A percentile compares a stretch with the other conserved stretches of the same genome.
Evolutionary conservation across 305 asterid species (phyloP).

Genomic region (Rubia balearica): DNA sequence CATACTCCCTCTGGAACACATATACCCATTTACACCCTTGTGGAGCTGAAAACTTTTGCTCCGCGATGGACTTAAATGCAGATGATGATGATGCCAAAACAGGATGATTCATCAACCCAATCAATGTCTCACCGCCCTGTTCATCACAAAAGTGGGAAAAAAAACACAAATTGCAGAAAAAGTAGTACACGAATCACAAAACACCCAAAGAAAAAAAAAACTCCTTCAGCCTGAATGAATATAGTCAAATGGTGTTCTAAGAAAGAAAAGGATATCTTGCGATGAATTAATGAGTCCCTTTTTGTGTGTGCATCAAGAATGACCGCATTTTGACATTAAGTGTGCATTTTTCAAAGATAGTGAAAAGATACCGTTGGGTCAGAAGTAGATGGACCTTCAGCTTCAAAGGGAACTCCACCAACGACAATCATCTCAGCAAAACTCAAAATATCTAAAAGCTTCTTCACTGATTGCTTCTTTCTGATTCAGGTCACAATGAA

Average conservation of each 20-base stretch:
- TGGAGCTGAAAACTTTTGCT: conserved; percentile 50
- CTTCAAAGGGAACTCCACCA: background rate
- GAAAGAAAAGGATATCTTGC: background rate
- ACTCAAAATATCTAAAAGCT: background rate
- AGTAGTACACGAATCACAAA: background rate
- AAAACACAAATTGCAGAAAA: background rate
- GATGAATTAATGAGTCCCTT: background rate
- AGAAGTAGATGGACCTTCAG: background rate
- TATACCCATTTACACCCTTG: conserved; percentile 52
- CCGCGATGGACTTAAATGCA: conserved; percentile 38
- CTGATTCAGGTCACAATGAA: background rate
- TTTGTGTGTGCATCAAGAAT: background rate
- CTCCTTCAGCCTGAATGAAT: background rate
- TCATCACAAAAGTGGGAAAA: background rate
- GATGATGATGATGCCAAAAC: conserved; percentile 53
- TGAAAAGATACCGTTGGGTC: background rate
- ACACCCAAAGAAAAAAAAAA: background rate
- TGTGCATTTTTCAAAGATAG: background rate
- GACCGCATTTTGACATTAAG: background rate
- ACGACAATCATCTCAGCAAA: background rate
- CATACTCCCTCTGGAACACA: conserved; percentile 86
- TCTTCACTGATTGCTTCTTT: background rate
- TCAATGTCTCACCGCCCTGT: conserved; percentile 53
- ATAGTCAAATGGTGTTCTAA: no score
- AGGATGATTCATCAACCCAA: conserved; percentile 73